Base-by-base conservation (phyloP, 441 rosid species). In the Hura crepitans region DNA sequence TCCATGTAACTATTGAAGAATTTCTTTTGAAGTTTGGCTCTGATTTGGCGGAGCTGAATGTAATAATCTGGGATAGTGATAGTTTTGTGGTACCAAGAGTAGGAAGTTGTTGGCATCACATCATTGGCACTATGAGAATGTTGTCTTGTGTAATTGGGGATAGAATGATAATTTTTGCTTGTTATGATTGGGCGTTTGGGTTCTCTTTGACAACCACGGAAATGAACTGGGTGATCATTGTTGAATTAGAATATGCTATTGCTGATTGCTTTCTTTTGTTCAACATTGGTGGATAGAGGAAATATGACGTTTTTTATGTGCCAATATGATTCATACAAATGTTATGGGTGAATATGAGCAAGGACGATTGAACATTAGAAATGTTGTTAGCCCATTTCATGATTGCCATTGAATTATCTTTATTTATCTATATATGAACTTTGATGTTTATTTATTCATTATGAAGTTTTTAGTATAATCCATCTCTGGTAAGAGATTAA, bases 1-100 rank as follows among this genome's bases (percentile, higher is more conserved):
- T 9, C 6, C 15, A 20, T 33, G 23, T 51, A 28, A 18, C 39
- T 20, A 22, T 17, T 5, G 28, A 27, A 17, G 5, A 13, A 25
- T 11, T 37, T 42, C 8, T 46, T 46, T 43, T 18, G 18, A 3
- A 22, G 42, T 53, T 28, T 57, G 28, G 46, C 11, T 57, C 31
- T 67, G 68, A 53, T 23, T 73, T 46, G 18, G 47, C 43, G 57
- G 50, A 56, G 71, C 35, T 35, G 30, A 60, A 51, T 22, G 51
- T 50, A 27, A 37, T 2, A 33, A 33, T 27, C 17, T 28, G 43
- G 59, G 23, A 51, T 28, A 39, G 54, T 50, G 66, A 39, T 66
- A 62, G 59, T 73, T 66, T 10, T 49, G 35, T 55, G 65, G 28
- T 65, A 18, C 20, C 10, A 17, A 18, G 72, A 60, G 23, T 23